Conservation (phyloP, 2,329 filamentous ascomycete genomes). For the Teratosphaeria pseudoeucalypti region DNA sequence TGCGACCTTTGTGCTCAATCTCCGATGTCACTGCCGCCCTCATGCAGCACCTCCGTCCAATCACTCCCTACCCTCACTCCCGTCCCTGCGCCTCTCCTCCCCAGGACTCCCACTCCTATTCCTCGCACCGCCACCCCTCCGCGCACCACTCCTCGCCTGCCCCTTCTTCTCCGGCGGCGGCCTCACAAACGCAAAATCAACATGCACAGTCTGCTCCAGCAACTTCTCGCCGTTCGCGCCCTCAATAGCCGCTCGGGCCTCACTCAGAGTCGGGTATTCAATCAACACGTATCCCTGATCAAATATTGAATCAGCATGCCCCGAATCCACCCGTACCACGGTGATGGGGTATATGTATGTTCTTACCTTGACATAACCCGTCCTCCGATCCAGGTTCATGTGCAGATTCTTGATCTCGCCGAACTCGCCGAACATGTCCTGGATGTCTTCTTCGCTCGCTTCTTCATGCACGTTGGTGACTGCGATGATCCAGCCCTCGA, state of each 20-base stretch:
- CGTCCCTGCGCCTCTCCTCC: slow-evolving; percentile 3
- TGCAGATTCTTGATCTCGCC: slow-evolving; percentile 83
- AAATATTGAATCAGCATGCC: not conserved
- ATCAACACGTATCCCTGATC: slow-evolving; percentile 71
- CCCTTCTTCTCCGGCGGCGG: slow-evolving; percentile 55
- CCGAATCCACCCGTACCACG: not conserved
- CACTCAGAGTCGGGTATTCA: slow-evolving; percentile 68
- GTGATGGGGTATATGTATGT: slow-evolving; percentile 10
- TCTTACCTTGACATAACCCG: slow-evolving; percentile 72
- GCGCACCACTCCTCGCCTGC: not conserved
- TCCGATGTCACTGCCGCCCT: not conserved
- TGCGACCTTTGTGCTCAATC: not conserved
- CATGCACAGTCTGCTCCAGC: slow-evolving; percentile 68
- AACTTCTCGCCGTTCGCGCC: slow-evolving; percentile 67
- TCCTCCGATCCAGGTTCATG: slow-evolving; percentile 70
- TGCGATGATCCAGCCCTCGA: slow-evolving; percentile 82
- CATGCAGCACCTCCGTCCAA: not conserved
- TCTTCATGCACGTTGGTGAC: slow-evolving; percentile 84
- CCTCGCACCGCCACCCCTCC: slow-evolving; percentile 4
- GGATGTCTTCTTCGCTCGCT: slow-evolving; percentile 71
- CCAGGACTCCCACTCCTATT: slow-evolving; percentile 7
- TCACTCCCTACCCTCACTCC: slow-evolving; percentile 3
- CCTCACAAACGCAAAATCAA: slow-evolving; percentile 78
- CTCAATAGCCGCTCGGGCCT: slow-evolving; percentile 73
- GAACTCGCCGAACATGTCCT: slow-evolving; percentile 72